A percentile compares a stretch with the other conserved stretches of the same genome.
phyloP scores from a whole-genome alignment of 257 asterid genomes.

The Nicotiana undulata region DNA sequence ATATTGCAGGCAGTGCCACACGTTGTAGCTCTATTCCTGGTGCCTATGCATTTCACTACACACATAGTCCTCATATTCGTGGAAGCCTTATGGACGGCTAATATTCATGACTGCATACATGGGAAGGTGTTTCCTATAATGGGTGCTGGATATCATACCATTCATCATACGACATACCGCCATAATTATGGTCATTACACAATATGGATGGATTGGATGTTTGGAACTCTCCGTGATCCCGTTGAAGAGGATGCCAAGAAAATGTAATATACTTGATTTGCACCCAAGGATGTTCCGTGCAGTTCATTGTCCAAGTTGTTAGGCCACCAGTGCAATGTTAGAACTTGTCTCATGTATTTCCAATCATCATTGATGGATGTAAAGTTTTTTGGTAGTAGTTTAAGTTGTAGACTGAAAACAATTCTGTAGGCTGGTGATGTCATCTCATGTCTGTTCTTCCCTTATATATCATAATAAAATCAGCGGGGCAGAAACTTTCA shows the following conservation, averaged over 20 bases:
- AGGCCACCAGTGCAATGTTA: background rate
- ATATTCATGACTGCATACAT: slow-evolving; percentile 89
- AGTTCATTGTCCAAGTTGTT: background rate
- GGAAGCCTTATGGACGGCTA: slow-evolving; percentile 90
- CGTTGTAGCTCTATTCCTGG: slow-evolving; percentile 64
- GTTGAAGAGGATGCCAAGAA: slow-evolving; percentile 58
- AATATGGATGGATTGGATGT: slow-evolving; percentile 99
- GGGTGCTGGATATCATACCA: slow-evolving; percentile 99
- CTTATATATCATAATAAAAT: background rate
- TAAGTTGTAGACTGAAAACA: background rate
- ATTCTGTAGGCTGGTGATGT: background rate
- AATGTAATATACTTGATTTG: slow-evolving; percentile 20
- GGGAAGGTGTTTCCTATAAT: slow-evolving; percentile 86
- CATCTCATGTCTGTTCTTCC: background rate
- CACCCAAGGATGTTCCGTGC: background rate
- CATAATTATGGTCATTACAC: slow-evolving; percentile 97
- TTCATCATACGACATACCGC: slow-evolving; percentile 96
- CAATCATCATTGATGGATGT: background rate
- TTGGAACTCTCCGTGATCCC: slow-evolving; percentile 92
- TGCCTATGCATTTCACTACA: slow-evolving; percentile 70
- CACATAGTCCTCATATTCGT: slow-evolving; percentile 69
- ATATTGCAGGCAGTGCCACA: slow-evolving; percentile 90
- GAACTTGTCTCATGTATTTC: background rate
- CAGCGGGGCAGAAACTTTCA: background rate
- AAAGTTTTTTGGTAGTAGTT: background rate